phyloP scores from a whole-genome alignment of 2,329 filamentous ascomycete genomes.

The Aspergillus glaucus region DNA sequence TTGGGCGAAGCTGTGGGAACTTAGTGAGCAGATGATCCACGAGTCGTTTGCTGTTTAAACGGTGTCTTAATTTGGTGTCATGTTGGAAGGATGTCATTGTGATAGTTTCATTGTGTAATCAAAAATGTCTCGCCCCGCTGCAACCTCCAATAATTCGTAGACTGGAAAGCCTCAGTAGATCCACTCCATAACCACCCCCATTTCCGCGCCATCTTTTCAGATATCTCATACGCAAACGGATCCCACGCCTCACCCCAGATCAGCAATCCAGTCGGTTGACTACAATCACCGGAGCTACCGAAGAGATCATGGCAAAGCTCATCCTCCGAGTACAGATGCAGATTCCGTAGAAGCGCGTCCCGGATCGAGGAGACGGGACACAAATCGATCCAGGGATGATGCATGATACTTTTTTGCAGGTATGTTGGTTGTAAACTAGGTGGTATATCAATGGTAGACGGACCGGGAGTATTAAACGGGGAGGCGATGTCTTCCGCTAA shows the following conservation, averaged over 20 bases:
- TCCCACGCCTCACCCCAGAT: neutral
- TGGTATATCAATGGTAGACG: neutral
- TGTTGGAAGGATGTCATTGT: neutral
- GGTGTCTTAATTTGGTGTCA: neutral
- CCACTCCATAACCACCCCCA: neutral
- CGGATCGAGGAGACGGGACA: neutral
- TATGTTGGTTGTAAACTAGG: neutral
- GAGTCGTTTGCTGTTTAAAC: neutral
- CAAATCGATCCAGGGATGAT: neutral
- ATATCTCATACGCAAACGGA: neutral
- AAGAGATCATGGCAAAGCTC: neutral
- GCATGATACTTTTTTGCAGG: neutral
- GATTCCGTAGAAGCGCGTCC: neutral
- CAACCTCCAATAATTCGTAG: neutral
- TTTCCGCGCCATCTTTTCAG: neutral
- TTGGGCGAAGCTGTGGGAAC: neutral
- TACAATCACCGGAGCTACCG: neutral
- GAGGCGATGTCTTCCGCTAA: neutral
- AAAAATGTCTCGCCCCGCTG: neutral
- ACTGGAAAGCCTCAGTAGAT: neutral
- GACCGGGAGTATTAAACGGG: neutral
- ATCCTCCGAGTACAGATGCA: neutral
- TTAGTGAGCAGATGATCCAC: neutral
- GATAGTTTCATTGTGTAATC: neutral
- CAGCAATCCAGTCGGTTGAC: neutral